phyloP scores from a whole-genome alignment of 352 stramenopile species.

The Globisporangium viniferum region DNA sequence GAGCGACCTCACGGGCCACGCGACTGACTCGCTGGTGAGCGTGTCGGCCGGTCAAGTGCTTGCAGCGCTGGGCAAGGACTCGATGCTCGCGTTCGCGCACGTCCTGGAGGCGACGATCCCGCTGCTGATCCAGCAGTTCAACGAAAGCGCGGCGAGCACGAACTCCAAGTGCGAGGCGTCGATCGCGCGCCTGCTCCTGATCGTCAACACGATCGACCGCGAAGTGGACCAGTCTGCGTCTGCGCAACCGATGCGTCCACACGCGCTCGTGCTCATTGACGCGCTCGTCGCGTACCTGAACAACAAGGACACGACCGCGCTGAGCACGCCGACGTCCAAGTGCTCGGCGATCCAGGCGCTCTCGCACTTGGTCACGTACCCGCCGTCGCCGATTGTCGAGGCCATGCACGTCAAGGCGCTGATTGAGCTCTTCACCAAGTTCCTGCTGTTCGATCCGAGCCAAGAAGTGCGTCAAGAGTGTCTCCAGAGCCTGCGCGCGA shows the following conservation, averaged over 20 bases:
- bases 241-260: slow-evolving; percentile 71
- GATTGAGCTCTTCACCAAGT: slow-evolving; percentile 71
- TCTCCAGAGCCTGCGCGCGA: slow-evolving; percentile 61
- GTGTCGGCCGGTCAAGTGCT: slow-evolving; percentile 71
- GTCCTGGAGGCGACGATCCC: slow-evolving; percentile 65
- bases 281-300: slow-evolving; percentile 56
- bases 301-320: slow-evolving; percentile 20
- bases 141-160: slow-evolving; percentile 37
- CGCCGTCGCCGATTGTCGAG: slow-evolving; percentile 73
- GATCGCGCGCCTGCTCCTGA: slow-evolving; percentile 55
- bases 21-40: slow-evolving; percentile 79
- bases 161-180: slow-evolving; percentile 66
- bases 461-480: slow-evolving; percentile 66
- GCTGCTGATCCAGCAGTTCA: slow-evolving; percentile 63
- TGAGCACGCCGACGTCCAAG: slow-evolving; percentile 43
- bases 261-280: slow-evolving; percentile 56
- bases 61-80: slow-evolving; percentile 63
- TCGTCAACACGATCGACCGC: slow-evolving; percentile 80
- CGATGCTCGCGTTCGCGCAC: slow-evolving; percentile 58
- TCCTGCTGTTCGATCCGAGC: slow-evolving; percentile 61
- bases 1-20: slow-evolving; percentile 62
- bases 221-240: slow-evolving; percentile 77
- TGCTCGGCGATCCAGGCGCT: slow-evolving; percentile 65
- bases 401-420: slow-evolving; percentile 55
- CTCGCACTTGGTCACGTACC: slow-evolving; percentile 73